Base-by-base conservation (phyloP, 805 yeast genomes). In the Ogataea nitratoaversa region DNA sequence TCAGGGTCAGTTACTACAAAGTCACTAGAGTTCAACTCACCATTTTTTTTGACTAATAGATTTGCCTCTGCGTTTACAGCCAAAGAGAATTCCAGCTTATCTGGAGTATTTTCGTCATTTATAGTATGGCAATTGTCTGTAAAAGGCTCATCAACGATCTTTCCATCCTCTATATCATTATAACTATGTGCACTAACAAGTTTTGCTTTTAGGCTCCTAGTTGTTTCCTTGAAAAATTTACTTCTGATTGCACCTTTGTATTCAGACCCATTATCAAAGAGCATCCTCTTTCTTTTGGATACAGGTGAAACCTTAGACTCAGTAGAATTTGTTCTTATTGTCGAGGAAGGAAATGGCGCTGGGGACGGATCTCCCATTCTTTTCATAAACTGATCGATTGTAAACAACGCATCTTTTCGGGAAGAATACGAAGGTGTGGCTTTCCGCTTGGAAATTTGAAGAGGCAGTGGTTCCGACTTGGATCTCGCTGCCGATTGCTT, bases 1-100 rank as follows among this genome's bases (percentile, higher is more conserved):
- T 57, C 57, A 1, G 53, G 60, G 32, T 57, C 62, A 5, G 60
- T 59, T 8, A 53, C 34, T 16, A 50, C 56, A 30, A 47, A 59
- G 22, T 60, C 65, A 34, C 65, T 60, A 2, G 62, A 52, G 35
- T 53, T 48, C 8, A 46, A 16, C 23, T 22, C 38, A 5, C 30
- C 38, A 20, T 19, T 19, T 5, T 28, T 24, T 8, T 35, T 16
- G 39, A 37, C 5, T 28, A 11, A 46, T 9, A 23, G 19, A 17
- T 30, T 31, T 4, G n/a, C n/a, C n/a, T n/a, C n/a, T n/a, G n/a
- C n/a, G n/a, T n/a, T n/a, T n/a, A n/a, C n/a, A n/a, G n/a, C n/a
- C n/a, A n/a, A n/a, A n/a, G n/a, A n/a, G n/a, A n/a, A n/a, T n/a
- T n/a, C n/a, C n/a, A n/a, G n/a, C n/a, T n/a, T n/a, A n/a, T n/a